These are phyloP conservation scores for Papiliotrema fonsecae DNA, from an alignment of 1,284 basidiomycete genomes.

Conservation along the genomic window DNA sequence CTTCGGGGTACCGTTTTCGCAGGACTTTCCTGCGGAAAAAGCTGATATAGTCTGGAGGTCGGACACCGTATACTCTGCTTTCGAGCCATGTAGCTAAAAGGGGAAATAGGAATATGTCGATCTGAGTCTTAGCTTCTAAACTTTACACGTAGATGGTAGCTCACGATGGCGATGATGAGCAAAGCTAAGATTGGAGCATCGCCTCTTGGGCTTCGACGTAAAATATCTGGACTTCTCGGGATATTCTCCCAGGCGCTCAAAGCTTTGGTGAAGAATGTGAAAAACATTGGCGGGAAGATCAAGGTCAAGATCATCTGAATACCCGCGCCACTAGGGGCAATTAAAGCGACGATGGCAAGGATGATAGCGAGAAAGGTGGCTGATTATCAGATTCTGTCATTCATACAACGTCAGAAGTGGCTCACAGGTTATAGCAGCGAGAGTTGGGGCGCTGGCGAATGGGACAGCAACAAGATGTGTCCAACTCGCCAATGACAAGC, in stretches of 20 bases:
- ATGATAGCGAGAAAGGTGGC: constrained; percentile 63
- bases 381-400: constrained; percentile 11
- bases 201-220: constrained; percentile 59
- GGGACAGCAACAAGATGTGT: constrained; percentile 27
- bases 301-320: constrained; percentile 58
- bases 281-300: constrained; percentile 69
- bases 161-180: constrained; percentile 60
- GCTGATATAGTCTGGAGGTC: constrained; percentile 13
- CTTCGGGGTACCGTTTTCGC: not conserved
- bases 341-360: constrained; percentile 64
- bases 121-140: constrained; percentile 45
- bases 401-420: not conserved
- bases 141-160: constrained; percentile 23
- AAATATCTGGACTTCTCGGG: constrained; percentile 53
- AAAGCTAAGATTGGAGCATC: constrained; percentile 58
- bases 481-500: constrained; percentile 43
- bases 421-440: constrained; percentile 27
- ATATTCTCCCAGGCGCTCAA: constrained; percentile 64
- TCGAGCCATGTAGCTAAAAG: constrained; percentile 60
- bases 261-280: constrained; percentile 64
- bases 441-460: constrained; percentile 23
- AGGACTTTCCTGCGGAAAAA: constrained; percentile 11
- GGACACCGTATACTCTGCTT: constrained; percentile 57
- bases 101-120: constrained; percentile 68
- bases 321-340: constrained; percentile 54